Evolutionary conservation across 2,329 filamentous ascomycete genomes (phyloP).

Genomic region (Neopestalotiopsis sp.): DNA sequence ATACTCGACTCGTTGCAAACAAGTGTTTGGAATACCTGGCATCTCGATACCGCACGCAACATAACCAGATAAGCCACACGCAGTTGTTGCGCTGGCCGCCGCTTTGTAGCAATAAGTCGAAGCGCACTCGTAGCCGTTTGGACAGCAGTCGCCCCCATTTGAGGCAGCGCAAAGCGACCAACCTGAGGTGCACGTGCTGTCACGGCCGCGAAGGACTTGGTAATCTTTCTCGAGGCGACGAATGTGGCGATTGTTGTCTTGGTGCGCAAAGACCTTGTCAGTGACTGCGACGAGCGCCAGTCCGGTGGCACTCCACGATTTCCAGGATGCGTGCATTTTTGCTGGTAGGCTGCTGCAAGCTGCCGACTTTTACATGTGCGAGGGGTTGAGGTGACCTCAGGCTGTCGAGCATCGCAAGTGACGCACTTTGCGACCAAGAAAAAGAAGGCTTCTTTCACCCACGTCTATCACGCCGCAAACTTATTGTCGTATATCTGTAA

Average conservation of each 20-base stretch:
- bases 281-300: slow-evolving; percentile 23
- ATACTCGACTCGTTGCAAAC: background rate
- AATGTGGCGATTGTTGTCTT: slow-evolving; percentile 27
- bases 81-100: slow-evolving; percentile 47
- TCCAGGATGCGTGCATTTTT: slow-evolving; percentile 27
- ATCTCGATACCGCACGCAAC: slow-evolving; percentile 39
- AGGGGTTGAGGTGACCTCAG: background rate
- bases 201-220: slow-evolving; percentile 30
- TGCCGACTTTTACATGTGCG: background rate
- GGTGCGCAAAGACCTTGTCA: slow-evolving; percentile 15
- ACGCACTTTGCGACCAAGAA: background rate
- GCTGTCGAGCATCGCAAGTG: background rate
- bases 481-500: background rate
- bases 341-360: background rate
- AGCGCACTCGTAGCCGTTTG: slow-evolving; percentile 52
- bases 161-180: slow-evolving; percentile 31
- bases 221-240: slow-evolving; percentile 31
- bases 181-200: slow-evolving; percentile 27
- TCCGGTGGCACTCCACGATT: slow-evolving; percentile 22
- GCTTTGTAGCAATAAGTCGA: slow-evolving; percentile 52
- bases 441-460: no score
- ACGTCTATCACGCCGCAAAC: background rate
- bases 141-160: slow-evolving; percentile 51
- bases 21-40: slow-evolving; percentile 9
- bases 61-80: slow-evolving; percentile 39